Conservation (phyloP, 1,139 yeast genomes). For the Wickerhamomyces sp. region DNA sequence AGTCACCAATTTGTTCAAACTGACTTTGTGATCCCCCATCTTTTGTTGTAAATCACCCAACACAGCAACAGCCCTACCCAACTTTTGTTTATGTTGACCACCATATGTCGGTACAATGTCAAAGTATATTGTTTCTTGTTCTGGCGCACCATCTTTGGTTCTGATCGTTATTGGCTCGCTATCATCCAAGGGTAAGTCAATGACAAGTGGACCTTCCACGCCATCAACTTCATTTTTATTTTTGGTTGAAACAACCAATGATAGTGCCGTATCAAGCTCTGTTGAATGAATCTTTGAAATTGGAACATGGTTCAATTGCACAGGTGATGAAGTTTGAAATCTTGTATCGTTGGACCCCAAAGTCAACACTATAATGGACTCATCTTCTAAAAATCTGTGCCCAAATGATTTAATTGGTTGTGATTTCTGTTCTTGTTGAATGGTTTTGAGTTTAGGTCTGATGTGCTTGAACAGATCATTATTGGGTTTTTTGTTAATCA, state of each 20-base stretch:
- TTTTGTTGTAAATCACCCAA: constrained; percentile 58
- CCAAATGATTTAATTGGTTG: constrained; percentile 79
- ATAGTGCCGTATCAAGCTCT: constrained; percentile 83
- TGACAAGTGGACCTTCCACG: constrained; percentile 33
- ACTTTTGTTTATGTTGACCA: constrained; percentile 40
- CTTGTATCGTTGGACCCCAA: constrained; percentile 84
- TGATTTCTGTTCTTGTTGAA: constrained; percentile 11
- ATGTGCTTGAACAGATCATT: constrained; percentile 14
- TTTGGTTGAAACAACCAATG: constrained; percentile 63
- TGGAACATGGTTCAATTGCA: constrained; percentile 70
- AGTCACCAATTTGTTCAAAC: constrained; percentile 62
- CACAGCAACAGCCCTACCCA: constrained; percentile 86
- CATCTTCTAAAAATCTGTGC: constrained; percentile 63
- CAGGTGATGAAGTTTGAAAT: constrained; percentile 50
- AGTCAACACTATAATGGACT: constrained; percentile 69
- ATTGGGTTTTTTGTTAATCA: neutral
- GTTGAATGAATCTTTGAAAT: constrained; percentile 71
- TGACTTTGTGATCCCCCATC: constrained; percentile 66
- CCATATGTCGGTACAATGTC: constrained; percentile 94
- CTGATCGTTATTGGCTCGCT: constrained; percentile 82
- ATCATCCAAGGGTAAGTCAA: constrained; percentile 84
- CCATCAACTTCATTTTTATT: constrained; percentile 18
- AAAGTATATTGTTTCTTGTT: constrained; percentile 62
- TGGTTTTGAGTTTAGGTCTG: constrained; percentile 10
- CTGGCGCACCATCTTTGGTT: constrained; percentile 41